phyloP scores from a whole-genome alignment of 163 green algal species.

The Volvox carteri region DNA sequence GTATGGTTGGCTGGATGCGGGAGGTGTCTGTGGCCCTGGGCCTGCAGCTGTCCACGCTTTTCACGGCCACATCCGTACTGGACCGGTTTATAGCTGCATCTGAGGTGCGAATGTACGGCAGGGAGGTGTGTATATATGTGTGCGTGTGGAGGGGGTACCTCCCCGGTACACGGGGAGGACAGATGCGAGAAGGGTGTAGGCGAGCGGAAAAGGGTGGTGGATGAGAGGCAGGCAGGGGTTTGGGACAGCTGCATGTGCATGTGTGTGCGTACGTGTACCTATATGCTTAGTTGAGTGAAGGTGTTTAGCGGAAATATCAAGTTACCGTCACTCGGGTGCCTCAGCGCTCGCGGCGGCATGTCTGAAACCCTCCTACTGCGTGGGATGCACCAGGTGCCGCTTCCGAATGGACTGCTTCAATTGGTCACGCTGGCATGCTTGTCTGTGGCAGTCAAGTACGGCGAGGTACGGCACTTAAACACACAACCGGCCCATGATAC shows the following conservation, averaged over 20 bases:
- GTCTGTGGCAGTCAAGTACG: slow-evolving; percentile 39
- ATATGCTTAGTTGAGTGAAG: too few relatives aligned
- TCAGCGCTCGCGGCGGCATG: background rate
- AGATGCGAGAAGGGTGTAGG: background rate
- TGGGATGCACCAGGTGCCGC: background rate
- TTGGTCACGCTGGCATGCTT: slow-evolving; percentile 32
- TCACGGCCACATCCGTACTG: background rate
- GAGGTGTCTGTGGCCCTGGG: background rate
- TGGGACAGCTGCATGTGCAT: background rate
- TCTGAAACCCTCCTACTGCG: too few relatives aligned
- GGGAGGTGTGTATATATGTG: background rate
- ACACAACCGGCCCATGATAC: background rate
- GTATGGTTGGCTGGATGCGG: slow-evolving; percentile 37
- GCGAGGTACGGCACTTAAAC: slow-evolving; percentile 14
- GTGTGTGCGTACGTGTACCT: background rate
- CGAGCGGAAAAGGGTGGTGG: background rate
- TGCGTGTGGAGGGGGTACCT: background rate
- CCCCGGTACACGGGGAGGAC: background rate
- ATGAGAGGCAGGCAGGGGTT: background rate
- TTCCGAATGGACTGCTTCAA: slow-evolving; percentile 11
- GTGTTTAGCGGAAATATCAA: background rate
- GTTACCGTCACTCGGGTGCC: background rate
- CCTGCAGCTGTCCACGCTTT: slow-evolving; percentile 24
- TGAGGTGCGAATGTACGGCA: background rate
- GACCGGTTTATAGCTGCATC: slow-evolving; percentile 16